Conservation (phyloP, 768 basidiomycete species). For the Porphyrellus cyaneotinctus region DNA sequence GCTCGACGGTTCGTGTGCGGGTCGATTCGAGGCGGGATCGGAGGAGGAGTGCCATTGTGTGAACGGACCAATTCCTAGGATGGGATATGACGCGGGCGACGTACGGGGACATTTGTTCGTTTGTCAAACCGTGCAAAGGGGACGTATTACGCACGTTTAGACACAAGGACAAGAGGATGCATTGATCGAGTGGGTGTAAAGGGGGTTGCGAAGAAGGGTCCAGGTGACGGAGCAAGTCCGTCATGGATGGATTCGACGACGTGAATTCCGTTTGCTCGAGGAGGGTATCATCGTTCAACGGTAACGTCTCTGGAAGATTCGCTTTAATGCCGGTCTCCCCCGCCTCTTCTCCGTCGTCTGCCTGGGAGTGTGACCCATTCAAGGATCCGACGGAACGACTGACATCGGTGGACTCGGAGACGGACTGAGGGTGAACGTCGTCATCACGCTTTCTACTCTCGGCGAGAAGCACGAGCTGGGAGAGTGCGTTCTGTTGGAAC, state of each 20-base stretch:
- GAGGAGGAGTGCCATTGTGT: slow-evolving; percentile 93
- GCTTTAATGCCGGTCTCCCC: slow-evolving; percentile 6
- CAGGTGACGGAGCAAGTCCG: slow-evolving; percentile 59
- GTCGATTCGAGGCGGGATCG: slow-evolving; percentile 87
- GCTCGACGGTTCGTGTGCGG: slow-evolving; percentile 89
- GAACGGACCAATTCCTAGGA: slow-evolving; percentile 91
- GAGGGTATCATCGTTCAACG: slow-evolving; percentile 92
- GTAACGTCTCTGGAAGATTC: slow-evolving; percentile 70
- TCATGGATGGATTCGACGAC: slow-evolving; percentile 52
- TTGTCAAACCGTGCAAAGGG: slow-evolving; percentile 84
- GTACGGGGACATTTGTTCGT: slow-evolving; percentile 91
- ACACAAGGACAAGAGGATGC: slow-evolving; percentile 85
- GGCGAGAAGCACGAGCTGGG: slow-evolving; percentile 92
- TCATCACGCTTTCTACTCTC: slow-evolving; percentile 57
- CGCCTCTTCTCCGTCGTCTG: slow-evolving; percentile 1
- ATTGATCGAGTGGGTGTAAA: slow-evolving; percentile 91
- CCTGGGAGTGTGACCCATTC: slow-evolving; percentile 7
- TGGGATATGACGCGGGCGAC: slow-evolving; percentile 85
- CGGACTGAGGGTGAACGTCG: slow-evolving; percentile 1
- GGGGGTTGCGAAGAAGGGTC: slow-evolving; percentile 82
- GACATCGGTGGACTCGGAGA: slow-evolving; percentile 12
- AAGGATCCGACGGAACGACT: neutral
- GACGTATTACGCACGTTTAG: slow-evolving; percentile 88
- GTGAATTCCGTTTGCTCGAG: slow-evolving; percentile 93
- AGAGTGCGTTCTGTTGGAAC: slow-evolving; percentile 80